phyloP scores from a whole-genome alignment of 306 rosid species.

The Oemleria cerasiformis region DNA sequence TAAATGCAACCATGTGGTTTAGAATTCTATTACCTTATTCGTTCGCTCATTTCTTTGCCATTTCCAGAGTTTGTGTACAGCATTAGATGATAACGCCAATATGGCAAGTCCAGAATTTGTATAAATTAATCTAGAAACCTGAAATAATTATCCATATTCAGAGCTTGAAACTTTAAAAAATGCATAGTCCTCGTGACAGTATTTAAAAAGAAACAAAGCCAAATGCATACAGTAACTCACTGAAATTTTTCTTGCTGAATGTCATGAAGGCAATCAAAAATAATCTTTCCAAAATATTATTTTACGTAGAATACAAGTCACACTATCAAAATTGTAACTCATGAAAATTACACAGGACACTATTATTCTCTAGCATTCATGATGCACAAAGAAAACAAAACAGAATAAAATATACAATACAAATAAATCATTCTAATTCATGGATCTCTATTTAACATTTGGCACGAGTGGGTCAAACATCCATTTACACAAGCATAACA shows the following conservation, averaged over 20 bases:
- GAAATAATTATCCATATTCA: constrained; percentile 37
- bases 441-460: not conserved
- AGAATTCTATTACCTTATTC: constrained; percentile 51
- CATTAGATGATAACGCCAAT: constrained; percentile 96
- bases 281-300: not conserved
- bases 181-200: not conserved
- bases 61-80: constrained; percentile 97
- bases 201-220: constrained; percentile 6
- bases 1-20: constrained; percentile 15
- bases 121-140: constrained; percentile 94
- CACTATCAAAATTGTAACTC: not conserved
- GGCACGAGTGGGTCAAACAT: not conserved
- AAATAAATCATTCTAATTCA: not conserved
- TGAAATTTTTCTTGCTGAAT: not conserved
- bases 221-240: not conserved
- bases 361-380: not conserved
- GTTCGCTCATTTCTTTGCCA: constrained; percentile 93
- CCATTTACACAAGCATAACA: not conserved
- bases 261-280: not conserved
- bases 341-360: not conserved
- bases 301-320: not conserved
- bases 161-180: constrained; percentile 7
- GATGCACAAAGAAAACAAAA: not conserved
- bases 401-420: not conserved
- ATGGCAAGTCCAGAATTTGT: constrained; percentile 91